These are phyloP conservation scores for Plasmopara viticola DNA, from an alignment of 352 stramenopile species.

Conservation along the genomic window DNA sequence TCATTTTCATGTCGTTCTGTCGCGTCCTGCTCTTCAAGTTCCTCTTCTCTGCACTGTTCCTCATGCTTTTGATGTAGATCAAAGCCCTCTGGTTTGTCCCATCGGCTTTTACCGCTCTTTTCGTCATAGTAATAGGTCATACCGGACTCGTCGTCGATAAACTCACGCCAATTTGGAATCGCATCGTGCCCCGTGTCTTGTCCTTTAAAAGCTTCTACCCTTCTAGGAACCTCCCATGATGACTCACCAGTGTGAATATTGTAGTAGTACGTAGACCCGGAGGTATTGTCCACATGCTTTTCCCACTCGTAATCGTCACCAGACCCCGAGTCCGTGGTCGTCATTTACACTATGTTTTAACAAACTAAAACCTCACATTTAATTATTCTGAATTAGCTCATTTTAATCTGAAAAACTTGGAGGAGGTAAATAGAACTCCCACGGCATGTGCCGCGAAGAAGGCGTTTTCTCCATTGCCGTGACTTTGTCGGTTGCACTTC, in stretches of 20 bases:
- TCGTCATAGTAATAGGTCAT: slow-evolving; percentile 74
- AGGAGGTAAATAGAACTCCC: slow-evolving; percentile 84
- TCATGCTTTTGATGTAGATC: slow-evolving; percentile 10
- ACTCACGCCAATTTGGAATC: slow-evolving; percentile 49
- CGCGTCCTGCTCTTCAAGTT: slow-evolving; percentile 7
- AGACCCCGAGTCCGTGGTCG: not conserved
- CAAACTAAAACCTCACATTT: not conserved
- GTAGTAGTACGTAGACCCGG: slow-evolving; percentile 68
- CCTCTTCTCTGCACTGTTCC: slow-evolving; percentile 7
- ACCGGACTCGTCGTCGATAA: slow-evolving; percentile 50
- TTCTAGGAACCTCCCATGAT: slow-evolving; percentile 56
- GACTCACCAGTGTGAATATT: slow-evolving; percentile 64
- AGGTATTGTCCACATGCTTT: slow-evolving; percentile 62
- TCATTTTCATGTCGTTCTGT: not conserved
- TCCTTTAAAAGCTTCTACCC: slow-evolving; percentile 18
- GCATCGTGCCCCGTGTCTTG: slow-evolving; percentile 8
- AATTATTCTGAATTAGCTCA: slow-evolving; percentile 23
- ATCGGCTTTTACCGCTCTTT: slow-evolving; percentile 60
- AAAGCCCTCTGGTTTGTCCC: slow-evolving; percentile 59
- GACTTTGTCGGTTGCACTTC: slow-evolving; percentile 4
- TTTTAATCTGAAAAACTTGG: slow-evolving; percentile 62
- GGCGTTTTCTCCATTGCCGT: not conserved
- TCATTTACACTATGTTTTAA: slow-evolving; percentile 4
- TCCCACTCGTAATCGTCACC: slow-evolving; percentile 40
- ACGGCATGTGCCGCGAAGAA: slow-evolving; percentile 17